A percentile compares a stretch with the other conserved stretches of the same genome.
phyloP scores from a whole-genome alignment of 768 basidiomycete species.

The Suillus sp. region DNA sequence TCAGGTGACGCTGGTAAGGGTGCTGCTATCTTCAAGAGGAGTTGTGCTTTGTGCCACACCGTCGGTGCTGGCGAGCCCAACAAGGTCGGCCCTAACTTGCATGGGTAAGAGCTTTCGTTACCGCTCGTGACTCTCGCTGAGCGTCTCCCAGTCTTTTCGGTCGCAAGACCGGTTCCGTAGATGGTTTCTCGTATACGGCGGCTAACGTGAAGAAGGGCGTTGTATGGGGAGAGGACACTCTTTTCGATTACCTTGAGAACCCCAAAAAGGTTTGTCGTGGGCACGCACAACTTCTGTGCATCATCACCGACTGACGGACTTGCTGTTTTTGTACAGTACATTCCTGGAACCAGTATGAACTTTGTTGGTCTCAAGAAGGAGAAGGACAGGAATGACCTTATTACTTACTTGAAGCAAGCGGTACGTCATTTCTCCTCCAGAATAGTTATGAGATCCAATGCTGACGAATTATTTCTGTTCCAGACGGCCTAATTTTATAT shows the following conservation, averaged over 20 bases:
- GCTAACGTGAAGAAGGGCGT: conserved; percentile 97
- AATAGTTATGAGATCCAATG: not conserved
- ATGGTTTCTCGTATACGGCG: conserved; percentile 88
- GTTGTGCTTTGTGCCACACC: conserved; percentile 94
- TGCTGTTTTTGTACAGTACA: conserved; percentile 57
- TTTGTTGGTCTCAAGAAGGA: conserved; percentile 99
- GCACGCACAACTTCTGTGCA: not conserved
- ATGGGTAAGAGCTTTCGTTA: conserved; percentile 61
- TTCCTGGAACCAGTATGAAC: conserved; percentile 98
- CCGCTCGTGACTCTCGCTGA: not conserved
- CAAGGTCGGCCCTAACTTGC: conserved; percentile 95
- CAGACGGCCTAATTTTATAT: conserved; percentile 32
- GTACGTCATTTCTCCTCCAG: conserved; percentile 43
- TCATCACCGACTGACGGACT: not conserved
- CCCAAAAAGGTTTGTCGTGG: conserved; percentile 80
- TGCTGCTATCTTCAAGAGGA: conserved; percentile 94
- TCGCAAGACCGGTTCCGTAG: conserved; percentile 82
- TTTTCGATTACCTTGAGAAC: conserved; percentile 96
- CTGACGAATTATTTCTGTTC: conserved; percentile 4
- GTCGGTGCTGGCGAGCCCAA: conserved; percentile 72
- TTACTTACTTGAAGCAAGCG: conserved; percentile 77
- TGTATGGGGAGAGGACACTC: conserved; percentile 81
- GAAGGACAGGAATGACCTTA: conserved; percentile 93
- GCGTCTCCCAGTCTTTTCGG: conserved; percentile 65
- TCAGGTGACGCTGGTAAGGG: conserved; percentile 87